Evolutionary conservation across 768 basidiomycete species (phyloP), one percentile per base, ranked within the genome.

Genomic region (Russula abietina): DNA sequence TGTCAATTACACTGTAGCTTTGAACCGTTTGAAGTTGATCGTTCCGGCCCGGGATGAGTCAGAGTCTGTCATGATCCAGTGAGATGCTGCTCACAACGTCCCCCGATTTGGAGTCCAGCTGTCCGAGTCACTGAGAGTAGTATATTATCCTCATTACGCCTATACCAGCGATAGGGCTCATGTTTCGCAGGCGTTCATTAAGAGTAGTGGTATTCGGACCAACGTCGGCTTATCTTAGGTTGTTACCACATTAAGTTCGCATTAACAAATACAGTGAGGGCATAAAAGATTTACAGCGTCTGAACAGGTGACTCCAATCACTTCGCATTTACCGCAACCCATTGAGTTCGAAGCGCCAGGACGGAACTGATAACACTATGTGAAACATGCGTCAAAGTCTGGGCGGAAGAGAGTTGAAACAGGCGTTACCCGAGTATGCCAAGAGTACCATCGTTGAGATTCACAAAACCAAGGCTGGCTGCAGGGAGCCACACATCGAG

Each of bases 401-500:
- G 12, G n/a, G 32, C 51, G 57, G 51, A 55, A 52, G 48, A 59
- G 58, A 22, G 45, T 16, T 46, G n/a, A 51, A 73, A 70, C 52
- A 64, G 12, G 19, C 75, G 82, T 70, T 64, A 96, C 92, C 96
- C 97, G 66, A 91, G 80, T 61, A 91, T 78, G 59, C 97, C 96
- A 32, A 96, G 75, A 22, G 83, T 70, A 28, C 96, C 95, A 64
- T 98, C 97, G 71, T 88, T 92, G 67, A 95, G 69, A 67, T 82
- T 81, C 65, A 86, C 80, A 57, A 90, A 76, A 17, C 88, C 91
- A 45, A 94, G 80, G 61, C 82, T 88, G 22, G 87, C 86, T 8
- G 93, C 89, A 6, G 97, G 97, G 69, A 95, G 85, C 86, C 88
- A 95, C 62, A 93, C 74, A 72, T 99, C 97, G 61, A 94, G 78